Evolutionary conservation across 306 rosid genomes (phyloP).

Genomic region (Ziziphus jujuba): DNA sequence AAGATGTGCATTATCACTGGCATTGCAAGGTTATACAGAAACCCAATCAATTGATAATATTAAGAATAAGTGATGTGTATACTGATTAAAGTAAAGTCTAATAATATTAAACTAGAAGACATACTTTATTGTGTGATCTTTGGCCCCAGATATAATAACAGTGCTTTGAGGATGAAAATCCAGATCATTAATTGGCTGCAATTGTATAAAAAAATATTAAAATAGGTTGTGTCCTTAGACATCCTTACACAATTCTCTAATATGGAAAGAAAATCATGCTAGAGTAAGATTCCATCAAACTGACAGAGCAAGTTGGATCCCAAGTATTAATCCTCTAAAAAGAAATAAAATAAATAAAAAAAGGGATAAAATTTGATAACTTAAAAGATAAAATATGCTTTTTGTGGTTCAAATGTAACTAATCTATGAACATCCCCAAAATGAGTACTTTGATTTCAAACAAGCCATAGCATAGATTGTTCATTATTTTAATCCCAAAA

Average conservation of each 20-base stretch:
- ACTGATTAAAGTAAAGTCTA: background rate
- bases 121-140: slow-evolving; percentile 88
- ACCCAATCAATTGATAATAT: background rate
- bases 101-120: slow-evolving; percentile 26
- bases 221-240: background rate
- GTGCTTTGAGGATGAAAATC: slow-evolving; percentile 93
- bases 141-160: slow-evolving; percentile 81
- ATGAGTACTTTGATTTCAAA: too few relatives aligned
- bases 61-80: slow-evolving; percentile 1
- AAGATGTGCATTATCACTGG: background rate
- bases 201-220: slow-evolving; percentile 25
- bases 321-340: too few relatives aligned
- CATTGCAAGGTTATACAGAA: background rate
- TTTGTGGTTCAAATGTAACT: too few relatives aligned
- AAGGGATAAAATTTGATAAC: too few relatives aligned
- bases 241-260: background rate
- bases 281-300: background rate
- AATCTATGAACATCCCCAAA: too few relatives aligned
- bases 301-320: too few relatives aligned
- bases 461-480: too few relatives aligned
- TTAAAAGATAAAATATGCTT: too few relatives aligned
- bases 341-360: too few relatives aligned
- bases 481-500: too few relatives aligned
- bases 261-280: background rate
- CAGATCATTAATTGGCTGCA: slow-evolving; percentile 93